Base-by-base conservation (phyloP, 352 stramenopile species). In the Pythium vanterpoolii region DNA sequence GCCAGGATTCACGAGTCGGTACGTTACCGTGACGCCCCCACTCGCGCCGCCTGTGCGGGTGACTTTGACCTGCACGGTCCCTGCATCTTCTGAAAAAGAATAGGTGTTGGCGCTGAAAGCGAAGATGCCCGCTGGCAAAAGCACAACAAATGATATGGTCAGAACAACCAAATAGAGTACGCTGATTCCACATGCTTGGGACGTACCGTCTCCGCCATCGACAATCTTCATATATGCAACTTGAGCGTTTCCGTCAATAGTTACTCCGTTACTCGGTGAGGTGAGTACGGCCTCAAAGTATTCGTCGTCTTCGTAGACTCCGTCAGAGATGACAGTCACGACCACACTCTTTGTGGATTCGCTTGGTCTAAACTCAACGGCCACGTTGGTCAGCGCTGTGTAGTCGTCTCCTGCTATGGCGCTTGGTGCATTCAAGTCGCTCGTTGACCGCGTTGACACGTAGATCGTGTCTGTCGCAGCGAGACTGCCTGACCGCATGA, bases 91-190 rank as follows among this genome's bases (percentile, higher is more conserved):
- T 3, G 51, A 11, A 27, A 90, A 85, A 3, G 67, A 71, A 55
- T 84, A 90, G 3, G 60, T 86, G 52, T 56, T 79, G n/a, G 61
- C 48, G 39, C 55, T 74, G 53, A 90, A 87, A 1, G 64, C 66
- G 55, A 90, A 87, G 33, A 77, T 76, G 0, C 80, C 78, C 57
- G 70, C 80, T 86, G 58, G 9, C 31, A 30, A 26, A 10, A 6
- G 2, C 40, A 2, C 7, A 6, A 28, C n/a, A 9, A 4, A 46
- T 18, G 13, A 16, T 46, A 14, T 6, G n/a, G n/a, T 24, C 21
- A 46, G n/a, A 46, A 18, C 31, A 42, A 42, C 13, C 34, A 8
- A 21, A 13, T n/a, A 11, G 19, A 18, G n/a, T 19, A 46, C 40
- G 38, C 11, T 18, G 6, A 42, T 16, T 21, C 34, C 27, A 46